Percentiles rank a stretch among this genome's conserved stretches.
These are phyloP conservation scores for Apiotrichum gracile DNA, from an alignment of 1,284 basidiomycete species.

Conservation along the genomic window DNA sequence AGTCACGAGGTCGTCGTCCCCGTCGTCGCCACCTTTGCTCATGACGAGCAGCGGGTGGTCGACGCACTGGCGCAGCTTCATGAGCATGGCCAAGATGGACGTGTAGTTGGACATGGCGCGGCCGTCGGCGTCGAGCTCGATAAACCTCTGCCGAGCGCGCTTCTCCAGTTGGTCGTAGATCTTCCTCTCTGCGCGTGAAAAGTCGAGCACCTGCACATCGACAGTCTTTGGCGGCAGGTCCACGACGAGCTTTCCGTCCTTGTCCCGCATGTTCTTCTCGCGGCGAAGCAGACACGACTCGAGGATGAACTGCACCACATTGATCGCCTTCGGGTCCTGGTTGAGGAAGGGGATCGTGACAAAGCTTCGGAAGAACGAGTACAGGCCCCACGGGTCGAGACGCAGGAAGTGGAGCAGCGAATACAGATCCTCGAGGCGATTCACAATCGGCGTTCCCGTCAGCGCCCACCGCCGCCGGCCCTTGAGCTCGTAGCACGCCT, in stretches of 20 bases:
- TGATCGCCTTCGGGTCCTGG: conserved; percentile 81
- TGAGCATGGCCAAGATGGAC: conserved; percentile 82
- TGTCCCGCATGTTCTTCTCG: conserved; percentile 90
- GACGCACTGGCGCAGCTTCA: conserved; percentile 82
- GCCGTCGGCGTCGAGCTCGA: conserved; percentile 68
- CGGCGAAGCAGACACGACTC: conserved; percentile 83
- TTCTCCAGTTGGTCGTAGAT: conserved; percentile 59
- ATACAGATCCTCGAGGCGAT: conserved; percentile 86
- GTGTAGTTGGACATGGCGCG: conserved; percentile 78
- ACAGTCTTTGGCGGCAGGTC: conserved; percentile 81
- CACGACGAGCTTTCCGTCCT: conserved; percentile 80
- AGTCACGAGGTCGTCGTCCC: conserved; percentile 46
- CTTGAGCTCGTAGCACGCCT: conserved; percentile 77
- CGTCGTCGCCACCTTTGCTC: conserved; percentile 52
- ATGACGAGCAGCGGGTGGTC: conserved; percentile 73
- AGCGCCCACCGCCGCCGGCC: conserved; percentile 83
- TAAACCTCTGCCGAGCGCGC: conserved; percentile 53
- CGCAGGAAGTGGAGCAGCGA: conserved; percentile 82
- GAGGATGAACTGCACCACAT: conserved; percentile 86
- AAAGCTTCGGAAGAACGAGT: conserved; percentile 81
- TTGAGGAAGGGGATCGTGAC: conserved; percentile 82
- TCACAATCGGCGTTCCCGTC: conserved; percentile 94
- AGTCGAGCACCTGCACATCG: conserved; percentile 63
- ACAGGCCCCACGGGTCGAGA: conserved; percentile 86
- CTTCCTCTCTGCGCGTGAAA: conserved; percentile 67